Base-by-base conservation (phyloP, 805 yeast species). In the Candida rishiriensis region DNA sequence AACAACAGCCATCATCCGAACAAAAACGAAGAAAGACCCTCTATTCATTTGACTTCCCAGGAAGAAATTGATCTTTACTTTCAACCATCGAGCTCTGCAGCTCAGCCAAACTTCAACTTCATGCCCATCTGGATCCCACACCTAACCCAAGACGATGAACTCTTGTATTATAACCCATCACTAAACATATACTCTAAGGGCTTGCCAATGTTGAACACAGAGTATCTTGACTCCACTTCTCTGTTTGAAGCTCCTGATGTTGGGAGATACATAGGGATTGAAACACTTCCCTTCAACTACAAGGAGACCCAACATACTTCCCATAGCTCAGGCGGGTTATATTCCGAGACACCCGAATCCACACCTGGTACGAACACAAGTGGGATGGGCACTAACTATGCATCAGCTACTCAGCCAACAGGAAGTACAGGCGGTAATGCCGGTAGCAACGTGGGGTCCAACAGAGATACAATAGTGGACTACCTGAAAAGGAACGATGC, bases 41-140 rank as follows among this genome's bases (percentile, higher is more conserved):
- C 58, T 1, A 31, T 56, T 10, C 53, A 55, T 37, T 31, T 60
- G 13, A 53, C 63, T 3, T 42, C 59, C 2, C 39, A 49, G 10
- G 63, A 59, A 21, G 65, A 61, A 40, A 55, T 61, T 17, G 48
- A 46, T 15, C 48, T 62, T 2, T 57, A 55, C 35, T 61, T 59
- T 47, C 47, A 53, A 38, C 54, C 59, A 8, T 26, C 42, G 15
- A 56, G 42, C 15, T 47, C 55, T 1, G 37, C 58, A 3, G 18
- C 52, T 3, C 57, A 60, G 36, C 59, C 63, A 1, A 45, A 49
- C 13, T 59, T 63, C 40, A 55, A 55, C 38, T 64, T 64, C 44
- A 48, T 56, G 3, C 76, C 79, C 0, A 60, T 75, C 13, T 85
- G 91, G 90, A 60, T 81, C 0, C 85, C 88, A 0, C 72, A 75